Conservation (phyloP, 495 filamentous ascomycete genomes). For the Aspergillus carlsbadensis region DNA sequence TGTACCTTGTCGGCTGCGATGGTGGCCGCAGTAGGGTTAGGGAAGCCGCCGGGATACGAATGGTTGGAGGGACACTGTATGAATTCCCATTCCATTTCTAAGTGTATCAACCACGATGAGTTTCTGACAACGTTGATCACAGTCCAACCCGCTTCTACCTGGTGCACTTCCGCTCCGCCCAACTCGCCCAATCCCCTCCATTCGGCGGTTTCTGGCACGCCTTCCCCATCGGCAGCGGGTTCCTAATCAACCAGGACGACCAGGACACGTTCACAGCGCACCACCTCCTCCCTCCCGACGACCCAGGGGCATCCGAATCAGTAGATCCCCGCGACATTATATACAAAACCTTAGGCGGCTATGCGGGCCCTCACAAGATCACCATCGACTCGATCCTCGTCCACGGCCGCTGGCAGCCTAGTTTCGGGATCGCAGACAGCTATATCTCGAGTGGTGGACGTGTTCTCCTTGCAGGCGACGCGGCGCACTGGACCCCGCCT, state of each 20-base stretch:
- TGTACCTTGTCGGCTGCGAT: slow-evolving; percentile 28
- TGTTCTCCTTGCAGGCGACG: slow-evolving; percentile 55
- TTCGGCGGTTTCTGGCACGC: slow-evolving; percentile 33
- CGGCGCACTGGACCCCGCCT: slow-evolving; percentile 51
- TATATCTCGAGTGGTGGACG: slow-evolving; percentile 23
- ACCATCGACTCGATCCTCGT: slow-evolving; percentile 35
- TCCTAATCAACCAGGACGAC: slow-evolving; percentile 31
- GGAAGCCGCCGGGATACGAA: slow-evolving; percentile 17
- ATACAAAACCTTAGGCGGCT: slow-evolving; percentile 25
- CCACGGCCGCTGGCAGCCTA: slow-evolving; percentile 21
- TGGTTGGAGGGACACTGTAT: slow-evolving; percentile 27
- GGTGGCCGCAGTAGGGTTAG: slow-evolving; percentile 26
- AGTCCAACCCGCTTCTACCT: slow-evolving; percentile 24
- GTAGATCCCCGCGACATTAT: slow-evolving; percentile 22
- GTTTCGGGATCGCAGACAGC: slow-evolving; percentile 19
- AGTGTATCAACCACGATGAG: background rate
- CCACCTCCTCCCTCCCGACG: slow-evolving; percentile 6
- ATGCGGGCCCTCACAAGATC: slow-evolving; percentile 12
- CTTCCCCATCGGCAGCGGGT: slow-evolving; percentile 17
- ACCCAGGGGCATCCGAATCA: background rate
- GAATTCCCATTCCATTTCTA: background rate
- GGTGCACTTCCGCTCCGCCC: slow-evolving; percentile 31
- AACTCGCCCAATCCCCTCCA: slow-evolving; percentile 16
- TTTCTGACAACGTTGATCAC: background rate
- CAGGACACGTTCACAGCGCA: slow-evolving; percentile 33